These are phyloP conservation scores for Elaphomyces granulatus DNA, from an alignment of 495 filamentous ascomycete species.

Conservation along the genomic window DNA sequence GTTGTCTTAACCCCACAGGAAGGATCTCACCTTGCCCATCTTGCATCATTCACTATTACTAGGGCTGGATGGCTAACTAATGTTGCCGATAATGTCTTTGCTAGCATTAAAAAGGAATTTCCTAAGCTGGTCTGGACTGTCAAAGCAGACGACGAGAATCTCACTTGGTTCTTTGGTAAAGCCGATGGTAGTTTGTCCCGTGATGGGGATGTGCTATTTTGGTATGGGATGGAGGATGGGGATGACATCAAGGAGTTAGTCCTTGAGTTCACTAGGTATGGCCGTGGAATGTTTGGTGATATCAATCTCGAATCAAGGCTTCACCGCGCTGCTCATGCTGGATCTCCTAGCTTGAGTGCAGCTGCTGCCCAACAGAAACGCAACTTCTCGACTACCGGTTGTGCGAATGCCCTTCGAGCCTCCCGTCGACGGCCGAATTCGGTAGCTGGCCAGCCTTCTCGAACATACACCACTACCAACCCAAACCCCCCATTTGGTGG, in stretches of 20 bases:
- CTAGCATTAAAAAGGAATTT: conserved; percentile 82
- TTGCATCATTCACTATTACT: conserved; percentile 89
- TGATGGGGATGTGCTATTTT: conserved; percentile 85
- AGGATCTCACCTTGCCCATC: conserved; percentile 46
- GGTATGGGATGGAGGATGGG: conserved; percentile 81
- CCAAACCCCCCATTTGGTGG: conserved; percentile 94
- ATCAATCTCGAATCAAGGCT: conserved; percentile 79
- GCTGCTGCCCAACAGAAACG: conserved; percentile 46
- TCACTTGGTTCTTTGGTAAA: conserved; percentile 98
- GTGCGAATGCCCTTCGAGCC: conserved; percentile 25
- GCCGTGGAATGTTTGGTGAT: conserved; percentile 78
- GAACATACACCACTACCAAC: conserved; percentile 63
- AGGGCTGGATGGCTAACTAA: conserved; percentile 94
- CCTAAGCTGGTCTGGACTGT: conserved; percentile 94
- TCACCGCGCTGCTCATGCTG: conserved; percentile 57
- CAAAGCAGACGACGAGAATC: conserved; percentile 89
- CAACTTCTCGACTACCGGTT: conserved; percentile 43
- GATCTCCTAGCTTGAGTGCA: conserved; percentile 29
- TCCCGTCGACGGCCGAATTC: conserved; percentile 19
- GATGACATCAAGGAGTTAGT: conserved; percentile 79
- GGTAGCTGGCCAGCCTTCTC: conserved; percentile 17
- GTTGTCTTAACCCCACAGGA: conserved; percentile 64
- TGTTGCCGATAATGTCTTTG: conserved; percentile 94
- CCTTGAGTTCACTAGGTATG: conserved; percentile 71
- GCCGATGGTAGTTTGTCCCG: conserved; percentile 79